These are phyloP conservation scores for Carex pumila DNA, from an alignment of 176 grass and related monocot genomes.

Conservation along the genomic window DNA sequence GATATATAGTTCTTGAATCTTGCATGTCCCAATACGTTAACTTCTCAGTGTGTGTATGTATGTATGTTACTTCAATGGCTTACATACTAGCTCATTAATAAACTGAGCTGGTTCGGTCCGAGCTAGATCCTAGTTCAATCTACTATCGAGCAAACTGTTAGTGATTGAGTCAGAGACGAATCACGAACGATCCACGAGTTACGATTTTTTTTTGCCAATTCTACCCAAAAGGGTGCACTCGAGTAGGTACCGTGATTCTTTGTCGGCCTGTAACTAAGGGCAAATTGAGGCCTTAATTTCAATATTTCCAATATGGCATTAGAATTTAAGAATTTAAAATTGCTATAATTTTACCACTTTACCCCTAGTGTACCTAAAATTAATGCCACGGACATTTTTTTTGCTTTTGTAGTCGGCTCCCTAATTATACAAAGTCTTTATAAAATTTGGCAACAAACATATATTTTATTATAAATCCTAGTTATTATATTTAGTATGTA, in stretches of 20 bases:
- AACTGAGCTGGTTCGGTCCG: too few relatives aligned
- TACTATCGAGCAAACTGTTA: too few relatives aligned
- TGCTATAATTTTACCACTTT: neutral
- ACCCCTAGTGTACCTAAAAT: neutral
- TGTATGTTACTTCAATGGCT: too few relatives aligned
- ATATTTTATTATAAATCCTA: neutral
- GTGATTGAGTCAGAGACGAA: too few relatives aligned
- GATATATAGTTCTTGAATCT: neutral
- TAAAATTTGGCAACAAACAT: neutral
- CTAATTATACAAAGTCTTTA: neutral
- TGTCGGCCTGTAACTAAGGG: slow-evolving; percentile 54
- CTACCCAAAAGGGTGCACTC: neutral
- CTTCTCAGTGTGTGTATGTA: too few relatives aligned
- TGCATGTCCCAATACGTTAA: neutral
- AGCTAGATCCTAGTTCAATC: too few relatives aligned
- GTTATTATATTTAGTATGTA: neutral
- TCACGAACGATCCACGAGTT: too few relatives aligned
- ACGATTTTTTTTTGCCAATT: too few relatives aligned
- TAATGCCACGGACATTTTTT: neutral
- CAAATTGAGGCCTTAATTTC: slow-evolving; percentile 8
- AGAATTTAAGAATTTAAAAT: neutral
- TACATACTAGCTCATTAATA: too few relatives aligned
- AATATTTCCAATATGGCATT: neutral
- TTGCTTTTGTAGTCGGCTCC: neutral
- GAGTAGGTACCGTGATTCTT: slow-evolving; percentile 47